Percentiles rank a stretch among this genome's conserved stretches.
Conservation (phyloP, 163 green algal species). For the Chlorella variabilis region DNA sequence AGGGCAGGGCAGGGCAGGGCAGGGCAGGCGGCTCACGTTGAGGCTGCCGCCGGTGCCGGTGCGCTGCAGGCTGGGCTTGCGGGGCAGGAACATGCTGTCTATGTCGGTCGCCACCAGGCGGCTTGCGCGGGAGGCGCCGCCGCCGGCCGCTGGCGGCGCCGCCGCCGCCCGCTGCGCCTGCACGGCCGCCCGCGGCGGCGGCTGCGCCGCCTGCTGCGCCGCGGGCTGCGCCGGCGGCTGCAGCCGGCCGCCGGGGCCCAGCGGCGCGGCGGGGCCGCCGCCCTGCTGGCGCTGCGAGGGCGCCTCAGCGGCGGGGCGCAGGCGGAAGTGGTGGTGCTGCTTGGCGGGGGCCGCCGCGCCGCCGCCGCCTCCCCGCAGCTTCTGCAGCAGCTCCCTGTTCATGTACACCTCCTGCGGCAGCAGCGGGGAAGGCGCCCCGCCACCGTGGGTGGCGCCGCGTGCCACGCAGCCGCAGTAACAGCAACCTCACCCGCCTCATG, state of each 20-base stretch:
- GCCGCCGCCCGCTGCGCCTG: background rate
- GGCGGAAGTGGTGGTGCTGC: slow-evolving; percentile 38
- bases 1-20: too few species aligned
- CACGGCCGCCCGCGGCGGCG: background rate
- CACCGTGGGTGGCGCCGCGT: too few species aligned
- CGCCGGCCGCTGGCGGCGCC: background rate
- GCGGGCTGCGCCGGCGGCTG: background rate
- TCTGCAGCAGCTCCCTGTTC: slow-evolving; percentile 23
- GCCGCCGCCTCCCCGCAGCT: slow-evolving; percentile 8
- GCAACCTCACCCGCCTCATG: too few species aligned
- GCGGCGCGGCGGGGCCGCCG: background rate
- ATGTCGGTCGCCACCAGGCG: background rate
- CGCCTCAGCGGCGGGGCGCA: slow-evolving; percentile 2
- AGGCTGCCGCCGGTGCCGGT: background rate
- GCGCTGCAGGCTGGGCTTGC: slow-evolving; percentile 18
- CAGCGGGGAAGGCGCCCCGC: background rate
- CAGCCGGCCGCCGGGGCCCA: background rate
- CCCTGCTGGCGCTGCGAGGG: slow-evolving; percentile 20
- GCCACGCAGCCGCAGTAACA: too few species aligned
- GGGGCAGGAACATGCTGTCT: slow-evolving; percentile 25
- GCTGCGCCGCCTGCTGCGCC: background rate
- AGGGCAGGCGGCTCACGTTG: background rate
- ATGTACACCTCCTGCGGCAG: slow-evolving; percentile 36
- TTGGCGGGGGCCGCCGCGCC: background rate
- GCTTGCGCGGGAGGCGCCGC: background rate